Conservation (phyloP, 805 yeast species). For the Saccharomycopsis malanga region DNA sequence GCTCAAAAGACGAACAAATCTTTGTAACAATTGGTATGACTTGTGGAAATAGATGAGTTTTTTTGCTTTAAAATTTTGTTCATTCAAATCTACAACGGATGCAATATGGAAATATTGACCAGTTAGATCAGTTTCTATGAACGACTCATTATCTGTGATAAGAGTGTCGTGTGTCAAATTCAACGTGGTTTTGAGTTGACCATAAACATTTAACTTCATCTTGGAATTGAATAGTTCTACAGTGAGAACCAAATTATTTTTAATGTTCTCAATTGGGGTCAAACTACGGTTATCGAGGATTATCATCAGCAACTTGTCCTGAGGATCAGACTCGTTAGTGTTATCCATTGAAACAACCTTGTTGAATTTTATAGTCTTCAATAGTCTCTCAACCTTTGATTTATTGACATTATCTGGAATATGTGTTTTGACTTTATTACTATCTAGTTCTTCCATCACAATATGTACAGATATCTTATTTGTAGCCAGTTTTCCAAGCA, state of each 20-base stretch:
- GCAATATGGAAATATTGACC: conserved; percentile 15
- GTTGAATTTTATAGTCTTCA: conserved; percentile 3
- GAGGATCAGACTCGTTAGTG: neutral
- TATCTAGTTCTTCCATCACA: conserved; percentile 17
- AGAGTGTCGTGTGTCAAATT: neutral
- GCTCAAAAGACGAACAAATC: conserved; percentile 2
- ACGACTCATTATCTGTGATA: neutral
- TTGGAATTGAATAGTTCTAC: conserved; percentile 12
- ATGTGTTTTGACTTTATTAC: conserved; percentile 8
- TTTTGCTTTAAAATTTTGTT: neutral
- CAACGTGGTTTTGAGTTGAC: conserved; percentile 8
- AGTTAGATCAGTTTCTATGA: conserved; percentile 9
- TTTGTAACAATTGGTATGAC: conserved; percentile 1
- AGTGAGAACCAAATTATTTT: conserved; percentile 15
- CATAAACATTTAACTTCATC: conserved; percentile 17
- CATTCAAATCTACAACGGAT: conserved; percentile 7
- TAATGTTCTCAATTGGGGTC: neutral
- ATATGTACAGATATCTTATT: conserved; percentile 17
- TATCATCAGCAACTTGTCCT: conserved; percentile 6
- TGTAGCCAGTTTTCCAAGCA: conserved; percentile 11
- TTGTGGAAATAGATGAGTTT: conserved; percentile 6
- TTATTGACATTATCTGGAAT: conserved; percentile 10
- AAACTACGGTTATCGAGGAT: conserved; percentile 12
- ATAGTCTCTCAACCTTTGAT: neutral
- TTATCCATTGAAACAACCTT: neutral